Conservation (phyloP, 176 grass and related monocot species). For the Lolium multiflorum region DNA sequence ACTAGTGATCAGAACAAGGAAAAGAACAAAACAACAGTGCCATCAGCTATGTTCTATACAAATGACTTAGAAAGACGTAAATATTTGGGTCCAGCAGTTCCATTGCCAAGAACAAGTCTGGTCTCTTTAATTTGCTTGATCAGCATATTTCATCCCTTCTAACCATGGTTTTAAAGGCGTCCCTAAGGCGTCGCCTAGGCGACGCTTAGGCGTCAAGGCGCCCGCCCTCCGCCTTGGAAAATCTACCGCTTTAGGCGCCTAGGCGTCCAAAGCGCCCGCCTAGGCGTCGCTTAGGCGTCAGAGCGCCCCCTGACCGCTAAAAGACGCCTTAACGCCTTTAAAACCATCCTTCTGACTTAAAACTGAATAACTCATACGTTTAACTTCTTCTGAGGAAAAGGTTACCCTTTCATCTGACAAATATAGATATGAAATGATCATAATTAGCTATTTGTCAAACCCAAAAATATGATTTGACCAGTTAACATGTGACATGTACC, state of each 20-base stretch:
- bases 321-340: too few species aligned
- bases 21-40: not conserved
- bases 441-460: constrained; percentile 11
- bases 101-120: not conserved
- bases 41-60: not conserved
- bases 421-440: not conserved
- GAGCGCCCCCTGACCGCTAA: too few species aligned
- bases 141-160: not conserved
- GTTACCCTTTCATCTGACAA: not conserved
- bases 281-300: too few species aligned
- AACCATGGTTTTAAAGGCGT: too few species aligned
- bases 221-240: too few species aligned
- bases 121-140: not conserved
- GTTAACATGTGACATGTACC: not conserved
- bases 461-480: constrained; percentile 4
- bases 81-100: not conserved
- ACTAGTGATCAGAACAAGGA: not conserved
- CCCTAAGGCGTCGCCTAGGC: too few species aligned
- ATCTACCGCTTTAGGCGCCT: too few species aligned
- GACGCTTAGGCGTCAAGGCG: too few species aligned
- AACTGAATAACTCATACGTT: not conserved
- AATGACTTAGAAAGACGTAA: not conserved
- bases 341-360: not conserved
- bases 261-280: too few species aligned
- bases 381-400: constrained; percentile 22